phyloP scores from a whole-genome alignment of 495 filamentous ascomycete species.

The Trichoderma gamsii region DNA sequence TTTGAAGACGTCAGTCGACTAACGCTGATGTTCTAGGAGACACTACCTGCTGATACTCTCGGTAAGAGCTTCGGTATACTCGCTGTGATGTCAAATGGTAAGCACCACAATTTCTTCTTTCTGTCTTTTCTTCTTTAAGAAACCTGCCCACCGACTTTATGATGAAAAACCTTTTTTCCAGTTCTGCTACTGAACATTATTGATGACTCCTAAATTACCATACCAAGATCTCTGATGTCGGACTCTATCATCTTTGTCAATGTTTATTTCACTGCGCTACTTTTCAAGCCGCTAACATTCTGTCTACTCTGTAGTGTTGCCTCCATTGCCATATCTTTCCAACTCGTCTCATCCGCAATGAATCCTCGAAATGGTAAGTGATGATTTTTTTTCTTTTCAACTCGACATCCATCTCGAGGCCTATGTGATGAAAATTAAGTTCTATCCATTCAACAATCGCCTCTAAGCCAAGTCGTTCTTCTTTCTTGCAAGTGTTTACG shows the following conservation, averaged over 20 bases:
- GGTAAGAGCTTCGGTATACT: neutral
- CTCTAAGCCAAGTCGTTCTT: conserved; percentile 68
- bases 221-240: conserved; percentile 50
- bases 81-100: neutral
- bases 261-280: conserved; percentile 21
- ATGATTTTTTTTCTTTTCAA: conserved; percentile 16
- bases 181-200: conserved; percentile 90
- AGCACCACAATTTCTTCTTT: neutral
- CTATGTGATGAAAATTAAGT: conserved; percentile 92
- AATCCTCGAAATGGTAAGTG: conserved; percentile 17
- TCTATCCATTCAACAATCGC: conserved; percentile 97
- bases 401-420: conserved; percentile 15
- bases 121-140: neutral
- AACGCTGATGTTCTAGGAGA: conserved; percentile 17
- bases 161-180: conserved; percentile 77
- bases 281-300: conserved; percentile 16
- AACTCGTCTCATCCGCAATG: neutral
- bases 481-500: conserved; percentile 40
- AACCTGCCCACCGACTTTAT: conserved; percentile 33
- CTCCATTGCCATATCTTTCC: neutral
- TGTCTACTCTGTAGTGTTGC: conserved; percentile 19
- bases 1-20: conserved; percentile 21
- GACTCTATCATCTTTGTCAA: conserved; percentile 14
- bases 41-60: neutral
- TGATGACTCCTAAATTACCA: conserved; percentile 80